These are phyloP conservation scores for Hortaea sp. DNA, from an alignment of 2,329 filamentous ascomycete species.

Conservation along the genomic window DNA sequence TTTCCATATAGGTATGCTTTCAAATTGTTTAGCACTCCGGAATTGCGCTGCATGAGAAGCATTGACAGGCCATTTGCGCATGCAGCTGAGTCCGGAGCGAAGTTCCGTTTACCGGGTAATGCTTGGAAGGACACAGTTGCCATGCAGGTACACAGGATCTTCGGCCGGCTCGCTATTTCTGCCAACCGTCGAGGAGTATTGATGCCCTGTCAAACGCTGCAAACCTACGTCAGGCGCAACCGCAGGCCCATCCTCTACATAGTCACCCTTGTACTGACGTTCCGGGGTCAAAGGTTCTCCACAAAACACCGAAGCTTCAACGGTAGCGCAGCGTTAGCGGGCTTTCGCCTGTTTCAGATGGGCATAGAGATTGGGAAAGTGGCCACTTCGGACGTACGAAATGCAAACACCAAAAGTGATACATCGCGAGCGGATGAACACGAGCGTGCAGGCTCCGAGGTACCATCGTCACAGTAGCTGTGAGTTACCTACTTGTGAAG, in stretches of 20 bases:
- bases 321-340: slow-evolving; percentile 1
- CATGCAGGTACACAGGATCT: slow-evolving; percentile 6
- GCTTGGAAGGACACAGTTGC: not conserved
- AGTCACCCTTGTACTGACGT: not conserved
- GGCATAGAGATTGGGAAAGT: not conserved
- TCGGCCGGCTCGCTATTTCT: not conserved
- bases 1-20: not conserved
- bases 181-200: not conserved
- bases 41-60: not conserved
- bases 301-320: not conserved
- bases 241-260: not conserved
- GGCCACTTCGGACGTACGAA: not conserved
- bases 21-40: not conserved
- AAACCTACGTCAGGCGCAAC: not conserved
- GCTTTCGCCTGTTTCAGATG: not conserved
- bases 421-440: not conserved
- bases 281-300: not conserved
- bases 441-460: not conserved
- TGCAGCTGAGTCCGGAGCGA: slow-evolving; percentile 1
- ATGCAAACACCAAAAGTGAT: not conserved
- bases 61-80: not conserved
- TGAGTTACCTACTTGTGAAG: not conserved
- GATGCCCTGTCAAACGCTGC: slow-evolving; percentile 1
- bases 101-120: slow-evolving; percentile 2
- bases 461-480: not conserved